Percentiles rank a stretch among this genome's conserved stretches.
Conservation (phyloP, 108 stramenopile species). For the Nitzschia palea region DNA sequence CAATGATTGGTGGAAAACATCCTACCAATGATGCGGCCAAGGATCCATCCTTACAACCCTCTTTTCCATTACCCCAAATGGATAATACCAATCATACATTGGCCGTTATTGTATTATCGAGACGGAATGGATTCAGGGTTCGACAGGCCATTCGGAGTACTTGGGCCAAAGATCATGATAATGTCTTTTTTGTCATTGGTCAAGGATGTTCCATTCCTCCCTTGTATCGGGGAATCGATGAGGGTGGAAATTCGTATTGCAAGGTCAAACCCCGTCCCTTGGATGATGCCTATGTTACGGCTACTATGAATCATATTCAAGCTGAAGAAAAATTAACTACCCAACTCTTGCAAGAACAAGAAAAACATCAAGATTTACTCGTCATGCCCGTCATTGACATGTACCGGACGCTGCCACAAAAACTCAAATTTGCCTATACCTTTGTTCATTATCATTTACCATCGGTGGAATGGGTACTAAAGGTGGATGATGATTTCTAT, state of each 20-base stretch:
- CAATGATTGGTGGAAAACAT: not conserved
- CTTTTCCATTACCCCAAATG: slow-evolving; percentile 4
- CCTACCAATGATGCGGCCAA: no score
- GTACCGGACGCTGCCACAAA: slow-evolving; percentile 20
- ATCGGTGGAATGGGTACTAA: slow-evolving; percentile 1
- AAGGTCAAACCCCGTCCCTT: not conserved
- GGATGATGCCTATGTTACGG: not conserved
- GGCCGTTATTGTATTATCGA: slow-evolving; percentile 21
- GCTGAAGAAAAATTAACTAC: not conserved
- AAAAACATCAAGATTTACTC: slow-evolving; percentile 16
- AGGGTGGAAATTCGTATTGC: slow-evolving; percentile 8
- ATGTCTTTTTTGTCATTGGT: slow-evolving; percentile 35
- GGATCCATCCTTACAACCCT: not conserved
- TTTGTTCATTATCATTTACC: slow-evolving; percentile 8
- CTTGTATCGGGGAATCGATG: slow-evolving; percentile 8
- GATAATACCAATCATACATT: slow-evolving; percentile 14
- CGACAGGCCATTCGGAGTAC: slow-evolving; percentile 29
- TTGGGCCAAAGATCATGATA: slow-evolving; percentile 23
- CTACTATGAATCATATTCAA: not conserved
- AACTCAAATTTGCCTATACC: slow-evolving; percentile 19
- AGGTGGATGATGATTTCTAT: slow-evolving; percentile 46
- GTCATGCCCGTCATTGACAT: slow-evolving; percentile 14
- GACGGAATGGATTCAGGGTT: slow-evolving; percentile 9
- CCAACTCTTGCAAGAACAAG: slow-evolving; percentile 16
- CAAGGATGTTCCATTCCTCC: slow-evolving; percentile 11